Conservation (phyloP, 2,329 filamentous ascomycete species). For the Microascus cirrosus region DNA sequence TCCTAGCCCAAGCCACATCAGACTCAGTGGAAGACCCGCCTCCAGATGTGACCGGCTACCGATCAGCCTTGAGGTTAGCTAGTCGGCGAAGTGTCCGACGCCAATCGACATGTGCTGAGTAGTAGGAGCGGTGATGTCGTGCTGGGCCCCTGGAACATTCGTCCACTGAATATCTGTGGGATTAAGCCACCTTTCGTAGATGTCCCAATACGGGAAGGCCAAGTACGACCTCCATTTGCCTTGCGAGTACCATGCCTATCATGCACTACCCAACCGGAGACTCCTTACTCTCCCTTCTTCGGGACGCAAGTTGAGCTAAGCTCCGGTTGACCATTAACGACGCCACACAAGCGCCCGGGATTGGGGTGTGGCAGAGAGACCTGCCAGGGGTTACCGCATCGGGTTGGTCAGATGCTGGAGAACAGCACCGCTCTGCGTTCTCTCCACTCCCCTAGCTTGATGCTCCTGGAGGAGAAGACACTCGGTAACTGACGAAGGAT, state of each 20-base stretch:
- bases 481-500: too few species aligned
- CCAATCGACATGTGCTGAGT: too few species aligned
- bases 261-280: neutral
- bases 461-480: neutral
- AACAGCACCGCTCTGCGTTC: neutral
- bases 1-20: too few species aligned
- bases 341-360: neutral
- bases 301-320: neutral
- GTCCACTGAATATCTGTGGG: neutral
- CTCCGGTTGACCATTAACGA: neutral
- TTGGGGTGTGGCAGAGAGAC: neutral
- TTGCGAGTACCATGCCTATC: neutral
- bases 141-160: neutral
- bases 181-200: neutral
- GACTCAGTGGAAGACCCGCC: too few species aligned
- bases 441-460: neutral
- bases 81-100: too few species aligned
- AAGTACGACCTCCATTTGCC: neutral
- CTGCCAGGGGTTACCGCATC: neutral
- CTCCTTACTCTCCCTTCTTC: neutral
- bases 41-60: too few species aligned
- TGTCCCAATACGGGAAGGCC: neutral
- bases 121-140: too few species aligned
- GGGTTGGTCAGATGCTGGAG: neutral
- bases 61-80: too few species aligned